Percentiles rank a stretch among this genome's conserved stretches.
Conservation (phyloP, 1,284 basidiomycete genomes). For the Fistulina hepatica region DNA sequence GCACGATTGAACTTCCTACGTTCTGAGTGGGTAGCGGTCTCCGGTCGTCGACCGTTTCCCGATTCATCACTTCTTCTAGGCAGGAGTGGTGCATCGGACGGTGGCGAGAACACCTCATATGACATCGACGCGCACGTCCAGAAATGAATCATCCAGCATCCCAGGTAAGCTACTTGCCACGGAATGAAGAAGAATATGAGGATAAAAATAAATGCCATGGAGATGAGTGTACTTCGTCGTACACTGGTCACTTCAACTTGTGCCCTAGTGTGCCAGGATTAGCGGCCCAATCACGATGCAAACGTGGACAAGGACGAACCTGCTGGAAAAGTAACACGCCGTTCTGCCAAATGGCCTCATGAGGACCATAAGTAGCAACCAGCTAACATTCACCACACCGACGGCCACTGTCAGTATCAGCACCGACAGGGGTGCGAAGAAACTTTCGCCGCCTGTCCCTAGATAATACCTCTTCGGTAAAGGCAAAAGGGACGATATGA, state of each 20-base stretch:
- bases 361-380: conserved; percentile 37
- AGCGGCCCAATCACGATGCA: conserved; percentile 1
- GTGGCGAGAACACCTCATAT: not conserved
- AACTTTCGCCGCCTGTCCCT: conserved; percentile 41
- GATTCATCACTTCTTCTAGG: not conserved
- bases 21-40: conserved; percentile 6
- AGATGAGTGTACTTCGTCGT: conserved; percentile 40
- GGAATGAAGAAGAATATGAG: conserved; percentile 70
- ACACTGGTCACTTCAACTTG: conserved; percentile 26
- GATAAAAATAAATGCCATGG: conserved; percentile 50
- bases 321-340: conserved; percentile 23
- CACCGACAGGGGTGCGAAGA: conserved; percentile 47
- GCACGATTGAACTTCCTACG: too few relatives aligned
- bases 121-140: conserved; percentile 37
- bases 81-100: not conserved
- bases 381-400: conserved; percentile 51
- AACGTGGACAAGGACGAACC: conserved; percentile 23
- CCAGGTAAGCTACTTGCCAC: conserved; percentile 84
- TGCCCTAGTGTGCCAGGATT: conserved; percentile 17
- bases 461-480: conserved; percentile 42
- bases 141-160: conserved; percentile 70
- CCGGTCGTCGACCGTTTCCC: conserved; percentile 1
- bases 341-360: conserved; percentile 34
- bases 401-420: conserved; percentile 28
- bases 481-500: conserved; percentile 44